Conservation (phyloP, 352 stramenopile genomes). For the Lagenidium giganteum region DNA sequence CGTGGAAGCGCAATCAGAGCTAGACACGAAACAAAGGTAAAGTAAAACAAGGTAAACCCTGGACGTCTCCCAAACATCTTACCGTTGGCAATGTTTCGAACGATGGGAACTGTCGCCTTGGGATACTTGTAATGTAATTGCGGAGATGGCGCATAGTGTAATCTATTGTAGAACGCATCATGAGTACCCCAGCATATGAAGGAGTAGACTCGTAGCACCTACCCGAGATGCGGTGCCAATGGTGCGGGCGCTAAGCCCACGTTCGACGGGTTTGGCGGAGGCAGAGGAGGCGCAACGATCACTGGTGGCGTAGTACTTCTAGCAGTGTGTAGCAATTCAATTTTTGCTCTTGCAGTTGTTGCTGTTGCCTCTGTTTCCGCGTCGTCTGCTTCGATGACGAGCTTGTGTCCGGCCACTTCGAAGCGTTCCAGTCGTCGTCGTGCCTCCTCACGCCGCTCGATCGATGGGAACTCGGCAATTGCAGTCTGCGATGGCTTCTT, state of each 20-base stretch:
- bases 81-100: conserved; percentile 88
- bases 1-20: conserved; percentile 80
- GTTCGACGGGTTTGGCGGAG: conserved; percentile 1
- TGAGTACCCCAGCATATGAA: background rate
- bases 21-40: conserved; percentile 13
- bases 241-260: conserved; percentile 26
- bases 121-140: conserved; percentile 87
- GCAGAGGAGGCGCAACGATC: conserved; percentile 2
- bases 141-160: conserved; percentile 82
- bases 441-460: conserved; percentile 26
- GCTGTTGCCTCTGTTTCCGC: conserved; percentile 25
- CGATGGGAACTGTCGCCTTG: conserved; percentile 62
- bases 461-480: conserved; percentile 36
- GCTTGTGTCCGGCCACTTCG: conserved; percentile 44
- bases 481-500: conserved; percentile 30
- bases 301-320: conserved; percentile 9
- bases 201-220: conserved; percentile 5
- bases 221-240: conserved; percentile 75
- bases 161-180: conserved; percentile 22
- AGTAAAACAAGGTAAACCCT: background rate
- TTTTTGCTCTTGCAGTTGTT: conserved; percentile 16
- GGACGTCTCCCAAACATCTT: background rate
- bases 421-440: conserved; percentile 34
- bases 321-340: too few species aligned
- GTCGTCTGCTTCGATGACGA: conserved; percentile 23